Evolutionary conservation across 1,284 basidiomycete genomes (phyloP), one percentile per base, ranked within the genome.

Genomic region (Macrocystidia cucumis): DNA sequence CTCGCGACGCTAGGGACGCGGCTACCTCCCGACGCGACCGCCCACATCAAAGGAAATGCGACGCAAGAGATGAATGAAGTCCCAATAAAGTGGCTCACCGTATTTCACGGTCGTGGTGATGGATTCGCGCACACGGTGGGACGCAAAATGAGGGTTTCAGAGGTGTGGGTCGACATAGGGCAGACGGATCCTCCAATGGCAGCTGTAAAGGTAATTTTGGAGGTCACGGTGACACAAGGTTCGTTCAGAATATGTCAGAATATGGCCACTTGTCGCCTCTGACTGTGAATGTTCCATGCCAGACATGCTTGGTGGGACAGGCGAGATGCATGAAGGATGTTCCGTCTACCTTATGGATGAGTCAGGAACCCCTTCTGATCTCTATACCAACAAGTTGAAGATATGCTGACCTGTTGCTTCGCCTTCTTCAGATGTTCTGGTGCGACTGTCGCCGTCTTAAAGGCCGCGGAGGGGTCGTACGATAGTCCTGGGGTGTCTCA

Each of bases 261-360:
- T 18, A 16, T 19, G n/a, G 19, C 20, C 26, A 26, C 12, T 26
- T 20, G 27, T 18, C 12, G 34, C 26, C 14, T n/a, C 27, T 20
- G 20, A 16, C 26, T 23, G 14, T 29, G 23, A 20, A 26, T 13
- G 28, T 18, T 17, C 22, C 16, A 13, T 22, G 34, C 9, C 40
- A 74, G 70, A 71, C 35, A 74, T 75, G 72, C 50, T 67, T 34
- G 69, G 65, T 38, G 47, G 42, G 16, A 38, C 43, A 4, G 63
- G 67, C 1, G 49, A 47, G 12, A 38, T 74, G 34, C 63, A 71
- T 35, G 66, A 72, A 11, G 72, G 61, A 2, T 73, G 69, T 38
- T 48, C 57, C 4, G 58, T 63, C 1, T 57, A 64, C 37, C 41
- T 74, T 28, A 58, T 74, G 37, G 70, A 72, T 47, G 58, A 62